Conservation (phyloP, 1,284 basidiomycete species). For the Boletus chippewaensis region DNA sequence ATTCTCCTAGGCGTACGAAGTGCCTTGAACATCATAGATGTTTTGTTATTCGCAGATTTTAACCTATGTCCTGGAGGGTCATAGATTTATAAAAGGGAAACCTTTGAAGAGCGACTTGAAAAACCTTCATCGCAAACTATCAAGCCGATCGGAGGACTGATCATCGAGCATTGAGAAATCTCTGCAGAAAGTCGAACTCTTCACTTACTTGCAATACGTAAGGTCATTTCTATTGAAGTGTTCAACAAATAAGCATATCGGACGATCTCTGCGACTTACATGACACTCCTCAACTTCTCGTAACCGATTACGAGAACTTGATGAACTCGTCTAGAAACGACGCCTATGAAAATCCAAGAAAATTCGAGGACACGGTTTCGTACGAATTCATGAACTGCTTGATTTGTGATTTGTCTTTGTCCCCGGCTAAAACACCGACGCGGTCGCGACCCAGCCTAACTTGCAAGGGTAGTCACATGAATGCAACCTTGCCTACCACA, state of each 20-base stretch:
- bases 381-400: constrained; percentile 73
- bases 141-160: constrained; percentile 81
- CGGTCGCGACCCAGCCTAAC: constrained; percentile 72
- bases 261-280: constrained; percentile 41
- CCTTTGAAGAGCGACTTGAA: constrained; percentile 5
- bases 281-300: constrained; percentile 79
- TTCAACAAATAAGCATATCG: constrained; percentile 4
- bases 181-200: neutral
- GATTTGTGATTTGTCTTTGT: constrained; percentile 67
- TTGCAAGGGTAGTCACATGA: constrained; percentile 1
- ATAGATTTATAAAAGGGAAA: neutral
- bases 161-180: neutral
- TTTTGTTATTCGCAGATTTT: constrained; percentile 91
- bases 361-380: constrained; percentile 17
- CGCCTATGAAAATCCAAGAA: constrained; percentile 1
- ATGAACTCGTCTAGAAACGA: constrained; percentile 52
- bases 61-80: constrained; percentile 72
- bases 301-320: constrained; percentile 95
- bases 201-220: constrained; percentile 54
- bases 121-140: constrained; percentile 94
- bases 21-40: constrained; percentile 81
- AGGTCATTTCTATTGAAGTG: constrained; percentile 46
- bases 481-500: neutral
- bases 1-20: constrained; percentile 71
- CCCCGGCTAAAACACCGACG: constrained; percentile 73